These are phyloP conservation scores for Beta macrorhiza DNA, from an alignment of 179 eudicot genomes.

Conservation along the genomic window DNA sequence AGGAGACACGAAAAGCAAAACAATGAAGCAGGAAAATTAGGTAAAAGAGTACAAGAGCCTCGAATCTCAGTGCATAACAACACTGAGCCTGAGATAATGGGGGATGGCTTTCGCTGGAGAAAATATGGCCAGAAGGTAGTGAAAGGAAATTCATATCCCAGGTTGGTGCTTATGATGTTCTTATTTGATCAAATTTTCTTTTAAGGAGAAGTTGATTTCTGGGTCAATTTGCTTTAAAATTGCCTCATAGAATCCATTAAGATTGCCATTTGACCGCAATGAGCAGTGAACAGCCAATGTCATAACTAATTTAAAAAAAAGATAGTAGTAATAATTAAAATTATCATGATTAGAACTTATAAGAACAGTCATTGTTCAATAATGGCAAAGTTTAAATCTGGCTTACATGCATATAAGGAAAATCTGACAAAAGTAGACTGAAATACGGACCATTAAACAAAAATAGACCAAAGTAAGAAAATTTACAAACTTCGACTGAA, in stretches of 20 bases:
- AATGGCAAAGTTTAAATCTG: no score
- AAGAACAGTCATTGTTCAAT: no score
- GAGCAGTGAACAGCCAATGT: not conserved
- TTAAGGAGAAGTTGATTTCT: not conserved
- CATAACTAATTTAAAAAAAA: no score
- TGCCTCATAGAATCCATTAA: not conserved
- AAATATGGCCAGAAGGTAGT: slow-evolving; percentile 93
- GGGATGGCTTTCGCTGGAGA: slow-evolving; percentile 92
- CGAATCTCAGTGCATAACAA: slow-evolving; percentile 41
- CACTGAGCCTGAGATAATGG: slow-evolving; percentile 53
- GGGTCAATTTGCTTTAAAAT: not conserved
- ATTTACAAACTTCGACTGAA: no score
- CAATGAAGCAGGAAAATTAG: slow-evolving; percentile 38
- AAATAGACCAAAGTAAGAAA: no score
- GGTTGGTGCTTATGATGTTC: slow-evolving; percentile 39
- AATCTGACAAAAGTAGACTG: no score
- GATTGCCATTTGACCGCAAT: not conserved
- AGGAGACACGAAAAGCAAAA: slow-evolving; percentile 50
- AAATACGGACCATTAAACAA: no score
- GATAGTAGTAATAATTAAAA: no score
- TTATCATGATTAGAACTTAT: no score
- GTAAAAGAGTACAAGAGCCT: slow-evolving; percentile 45
- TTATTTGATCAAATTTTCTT: not conserved
- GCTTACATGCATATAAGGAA: no score
- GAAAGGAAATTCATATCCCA: slow-evolving; percentile 82